Conservation (phyloP, 495 filamentous ascomycete species). For the Xylaria bambusicola region DNA sequence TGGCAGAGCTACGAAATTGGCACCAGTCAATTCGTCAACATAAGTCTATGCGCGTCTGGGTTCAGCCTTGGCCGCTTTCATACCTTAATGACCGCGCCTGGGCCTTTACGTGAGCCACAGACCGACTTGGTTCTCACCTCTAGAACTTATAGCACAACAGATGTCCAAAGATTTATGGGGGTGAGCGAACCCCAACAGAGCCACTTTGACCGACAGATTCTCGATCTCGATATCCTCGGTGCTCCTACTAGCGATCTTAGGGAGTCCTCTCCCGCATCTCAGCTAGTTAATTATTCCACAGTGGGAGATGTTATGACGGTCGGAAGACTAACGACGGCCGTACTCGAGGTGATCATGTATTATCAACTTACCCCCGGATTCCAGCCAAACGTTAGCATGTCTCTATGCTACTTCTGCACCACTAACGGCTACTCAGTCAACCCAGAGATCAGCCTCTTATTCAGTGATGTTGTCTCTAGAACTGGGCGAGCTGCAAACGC, state of each 20-base stretch:
- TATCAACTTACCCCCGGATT: too few relatives aligned
- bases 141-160: background rate
- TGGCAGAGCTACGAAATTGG: background rate
- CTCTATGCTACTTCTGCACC: background rate
- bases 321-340: too few relatives aligned
- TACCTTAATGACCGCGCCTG: background rate
- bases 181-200: too few relatives aligned
- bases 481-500: background rate
- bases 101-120: too few relatives aligned
- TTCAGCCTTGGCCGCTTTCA: background rate
- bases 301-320: too few relatives aligned
- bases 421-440: too few relatives aligned
- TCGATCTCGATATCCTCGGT: background rate
- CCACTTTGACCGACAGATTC: background rate
- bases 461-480: background rate
- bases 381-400: too few relatives aligned
- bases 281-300: too few relatives aligned
- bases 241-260: too few relatives aligned
- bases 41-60: background rate
- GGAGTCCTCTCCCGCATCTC: too few relatives aligned
- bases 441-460: background rate
- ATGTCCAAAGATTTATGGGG: background rate
- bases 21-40: background rate
- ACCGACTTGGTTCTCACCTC: background rate
- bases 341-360: too few relatives aligned